Base-by-base conservation (phyloP, 768 basidiomycete species). In the Lanmaoa rubissima region DNA sequence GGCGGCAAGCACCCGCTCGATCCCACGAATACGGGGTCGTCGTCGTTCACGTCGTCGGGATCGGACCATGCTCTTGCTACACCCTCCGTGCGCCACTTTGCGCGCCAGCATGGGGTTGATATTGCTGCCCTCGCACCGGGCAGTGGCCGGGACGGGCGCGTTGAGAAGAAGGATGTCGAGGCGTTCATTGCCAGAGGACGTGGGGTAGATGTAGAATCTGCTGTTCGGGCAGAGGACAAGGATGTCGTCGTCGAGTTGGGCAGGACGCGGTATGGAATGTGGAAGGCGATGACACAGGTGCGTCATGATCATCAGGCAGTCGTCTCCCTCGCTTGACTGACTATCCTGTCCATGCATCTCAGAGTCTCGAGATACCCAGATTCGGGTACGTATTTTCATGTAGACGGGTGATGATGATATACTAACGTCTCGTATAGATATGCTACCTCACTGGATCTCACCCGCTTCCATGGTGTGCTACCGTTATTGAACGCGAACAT, bases 251-350 rank as follows among this genome's bases (percentile, higher is more conserved):
- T 92, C 3, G 90, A 90, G 51, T 78, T 94, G 26, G 86, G 85
- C 5, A 76, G 90, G 60, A 92, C 90, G 14, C 77, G 92, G 52
- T 82, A 85, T 65, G 85, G 84, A 11, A 95, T 94, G 92, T 94
- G 85, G 86, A 90, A 90, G 62, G 88, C 90, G 3, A 94, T 94
- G 92, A 82, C 78, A 11, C 90, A 90, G 82, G 90, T 86, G 48
- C 28, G 74, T 31, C 7, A 31, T 6, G 28, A 7, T 53, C 59
- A 19, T 42, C 19, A 39, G 3, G 26, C 45, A 1, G n/a, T 36
- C 12, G 3, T 46, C 12, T 19, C 13, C 19, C 1, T 26, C n/a
- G 17, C 6, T 0, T 35, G 8, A 10, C 47, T 63, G 19, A 63
- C 4, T 7, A 24, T 36, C 19, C n/a, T 21, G 17, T 41, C 3